These are phyloP conservation scores for Lentinula lateritia DNA, from an alignment of 768 basidiomycete species.

Conservation along the genomic window DNA sequence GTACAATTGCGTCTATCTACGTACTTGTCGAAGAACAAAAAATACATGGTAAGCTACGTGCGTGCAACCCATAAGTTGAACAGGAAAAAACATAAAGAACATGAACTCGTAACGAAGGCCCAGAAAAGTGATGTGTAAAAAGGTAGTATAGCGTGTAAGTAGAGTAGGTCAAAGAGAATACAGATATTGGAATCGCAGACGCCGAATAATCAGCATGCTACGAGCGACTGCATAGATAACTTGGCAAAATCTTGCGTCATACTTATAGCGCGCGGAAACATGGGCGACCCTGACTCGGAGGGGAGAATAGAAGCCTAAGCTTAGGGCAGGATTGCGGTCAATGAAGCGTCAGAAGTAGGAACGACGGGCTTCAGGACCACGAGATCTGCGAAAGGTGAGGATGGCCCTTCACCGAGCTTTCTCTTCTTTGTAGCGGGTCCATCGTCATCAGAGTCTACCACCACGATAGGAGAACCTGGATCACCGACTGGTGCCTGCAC, in stretches of 20 bases:
- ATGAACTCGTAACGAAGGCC: background rate
- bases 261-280: background rate
- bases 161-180: no score
- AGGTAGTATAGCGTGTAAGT: background rate
- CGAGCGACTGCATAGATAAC: background rate
- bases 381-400: background rate
- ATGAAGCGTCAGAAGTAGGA: conserved; percentile 1
- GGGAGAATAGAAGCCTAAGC: background rate
- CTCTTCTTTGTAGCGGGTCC: conserved; percentile 56
- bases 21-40: background rate
- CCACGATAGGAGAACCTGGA: conserved; percentile 49
- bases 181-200: no score
- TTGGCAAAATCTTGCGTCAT: background rate
- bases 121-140: background rate
- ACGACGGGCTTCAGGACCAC: conserved; percentile 3
- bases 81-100: background rate
- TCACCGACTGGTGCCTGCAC: conserved; percentile 5
- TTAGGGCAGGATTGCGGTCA: background rate
- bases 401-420: conserved; percentile 29
- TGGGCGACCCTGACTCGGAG: no score
- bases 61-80: background rate
- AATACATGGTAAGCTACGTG: background rate
- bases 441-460: conserved; percentile 50
- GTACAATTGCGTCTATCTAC: background rate
- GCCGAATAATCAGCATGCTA: background rate